Conservation (phyloP, 2,329 filamentous ascomycete genomes). For the Cadophora sp. region DNA sequence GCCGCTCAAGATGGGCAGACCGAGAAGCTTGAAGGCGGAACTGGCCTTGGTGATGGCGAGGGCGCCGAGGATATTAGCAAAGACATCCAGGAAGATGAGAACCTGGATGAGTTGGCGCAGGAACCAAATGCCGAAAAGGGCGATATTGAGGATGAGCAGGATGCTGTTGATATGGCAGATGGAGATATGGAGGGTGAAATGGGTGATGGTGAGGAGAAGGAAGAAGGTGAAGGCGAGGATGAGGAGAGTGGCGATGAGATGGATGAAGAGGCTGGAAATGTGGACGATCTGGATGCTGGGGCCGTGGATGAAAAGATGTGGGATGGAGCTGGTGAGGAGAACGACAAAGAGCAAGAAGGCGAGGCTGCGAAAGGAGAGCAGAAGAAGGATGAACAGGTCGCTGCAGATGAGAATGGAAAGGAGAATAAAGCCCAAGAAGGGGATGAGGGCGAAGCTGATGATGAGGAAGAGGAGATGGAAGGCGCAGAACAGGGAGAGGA, state of each 20-base stretch:
- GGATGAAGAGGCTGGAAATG: slow-evolving; percentile 88
- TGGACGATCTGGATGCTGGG: slow-evolving; percentile 87
- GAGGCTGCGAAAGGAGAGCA: slow-evolving; percentile 75
- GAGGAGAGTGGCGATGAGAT: slow-evolving; percentile 75
- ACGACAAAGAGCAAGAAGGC: slow-evolving; percentile 82
- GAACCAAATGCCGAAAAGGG: slow-evolving; percentile 69
- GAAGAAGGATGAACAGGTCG: slow-evolving; percentile 60
- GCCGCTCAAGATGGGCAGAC: slow-evolving; percentile 72
- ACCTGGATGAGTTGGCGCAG: slow-evolving; percentile 88
- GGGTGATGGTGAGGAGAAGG: slow-evolving; percentile 69
- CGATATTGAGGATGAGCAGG: slow-evolving; percentile 80
- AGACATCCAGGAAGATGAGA: slow-evolving; percentile 92
- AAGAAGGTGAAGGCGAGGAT: slow-evolving; percentile 67
- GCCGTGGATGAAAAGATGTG: slow-evolving; percentile 99
- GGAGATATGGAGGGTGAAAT: slow-evolving; percentile 90
- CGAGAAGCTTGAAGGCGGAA: slow-evolving; percentile 87
- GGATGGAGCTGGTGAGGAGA: slow-evolving; percentile 83
- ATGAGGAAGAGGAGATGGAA: slow-evolving; percentile 62
- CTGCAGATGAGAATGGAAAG: slow-evolving; percentile 62
- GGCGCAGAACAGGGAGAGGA: slow-evolving; percentile 66
- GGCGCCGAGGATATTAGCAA: slow-evolving; percentile 98
- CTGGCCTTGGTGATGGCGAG: slow-evolving; percentile 92
- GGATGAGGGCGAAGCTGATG: slow-evolving; percentile 54
- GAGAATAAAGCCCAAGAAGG: slow-evolving; percentile 58
- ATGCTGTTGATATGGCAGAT: slow-evolving; percentile 90